phyloP scores from a whole-genome alignment of 164 flowering plant genomes.

The Euptelea pleiosperma region DNA sequence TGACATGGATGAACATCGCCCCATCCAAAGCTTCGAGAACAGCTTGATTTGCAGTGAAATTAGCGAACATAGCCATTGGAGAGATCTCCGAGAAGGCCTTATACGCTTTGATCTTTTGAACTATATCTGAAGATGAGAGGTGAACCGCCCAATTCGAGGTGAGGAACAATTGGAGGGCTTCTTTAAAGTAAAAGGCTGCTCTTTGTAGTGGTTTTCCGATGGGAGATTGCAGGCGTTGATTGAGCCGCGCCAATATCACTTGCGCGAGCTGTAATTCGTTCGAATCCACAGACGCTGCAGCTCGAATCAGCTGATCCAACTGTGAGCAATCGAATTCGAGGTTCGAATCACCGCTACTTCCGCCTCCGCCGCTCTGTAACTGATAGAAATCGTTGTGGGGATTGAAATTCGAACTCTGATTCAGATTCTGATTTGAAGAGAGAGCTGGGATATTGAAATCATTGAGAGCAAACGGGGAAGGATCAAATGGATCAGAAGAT shows the following conservation, averaged over 20 bases:
- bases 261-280: slow-evolving; percentile 66
- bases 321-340: slow-evolving; percentile 39
- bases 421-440: too few relatives aligned
- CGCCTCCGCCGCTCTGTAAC: background rate
- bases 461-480: slow-evolving; percentile 7
- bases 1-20: slow-evolving; percentile 45
- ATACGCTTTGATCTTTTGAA: slow-evolving; percentile 61
- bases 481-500: slow-evolving; percentile 23
- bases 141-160: slow-evolving; percentile 28
- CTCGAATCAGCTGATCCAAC: slow-evolving; percentile 64
- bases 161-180: slow-evolving; percentile 63
- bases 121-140: slow-evolving; percentile 42
- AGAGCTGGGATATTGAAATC: slow-evolving; percentile 16
- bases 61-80: slow-evolving; percentile 74
- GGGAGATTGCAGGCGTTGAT: slow-evolving; percentile 56
- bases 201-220: slow-evolving; percentile 69
- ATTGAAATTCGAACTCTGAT: slow-evolving; percentile 10
- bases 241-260: slow-evolving; percentile 79
- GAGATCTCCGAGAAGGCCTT: slow-evolving; percentile 63
- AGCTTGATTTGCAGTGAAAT: slow-evolving; percentile 85
- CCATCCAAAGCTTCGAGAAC: slow-evolving; percentile 72
- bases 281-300: slow-evolving; percentile 67
- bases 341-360: slow-evolving; percentile 9
- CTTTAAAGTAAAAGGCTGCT: slow-evolving; percentile 86
- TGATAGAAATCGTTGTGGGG: slow-evolving; percentile 4